Evolutionary conservation across 75 land plant species (phyloP), one percentile per base, ranked within the genome.

Genomic region (Azolla pinnata): DNA sequence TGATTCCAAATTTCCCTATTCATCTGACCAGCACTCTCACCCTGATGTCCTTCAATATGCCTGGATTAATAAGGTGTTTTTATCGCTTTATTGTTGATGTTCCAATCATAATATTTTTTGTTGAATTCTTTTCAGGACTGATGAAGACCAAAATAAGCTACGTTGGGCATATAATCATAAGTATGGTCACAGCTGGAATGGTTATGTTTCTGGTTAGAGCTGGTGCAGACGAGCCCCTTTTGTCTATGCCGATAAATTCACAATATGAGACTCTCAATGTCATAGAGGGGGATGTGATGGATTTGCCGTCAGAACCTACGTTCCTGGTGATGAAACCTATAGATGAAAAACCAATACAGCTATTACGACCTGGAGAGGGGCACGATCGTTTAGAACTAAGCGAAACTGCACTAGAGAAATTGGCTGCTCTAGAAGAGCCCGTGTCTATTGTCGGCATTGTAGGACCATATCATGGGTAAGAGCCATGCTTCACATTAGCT

Each of bases 401-500:
- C 40, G 68, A 71, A 59, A 50, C 48, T 33, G 76, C 35, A 4
- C 44, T 75, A 1, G 78, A 72, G 61, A 54, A 28, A 23, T 26
- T 75, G 55, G 68, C 78, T 7, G 29, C 50, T 18, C 58, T 75
- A 8, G 60, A 64, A 1, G 69, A 65, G 24, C 78, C 78, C 2
- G 16, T 71, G n/a, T 29, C 78, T 18, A 59, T 75, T 42, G 75
- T 75, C 28, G 58, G 69, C 10, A 67, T 75, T 33, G 77, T 75
- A 9, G 77, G 73, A 1, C 77, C 77, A 32, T 75, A 75, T 54
- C 77, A 75, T 57, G 57, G 77, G 77, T 75, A 33, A 8, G 49
- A 46, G n/a, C n/a, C n/a, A n/a, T n/a, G n/a, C n/a, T n/a, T n/a
- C n/a, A n/a, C n/a, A n/a, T n/a, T n/a, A n/a, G n/a, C n/a, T n/a